phyloP scores from a whole-genome alignment of 345 rosid genomes.

The Draba incana region DNA sequence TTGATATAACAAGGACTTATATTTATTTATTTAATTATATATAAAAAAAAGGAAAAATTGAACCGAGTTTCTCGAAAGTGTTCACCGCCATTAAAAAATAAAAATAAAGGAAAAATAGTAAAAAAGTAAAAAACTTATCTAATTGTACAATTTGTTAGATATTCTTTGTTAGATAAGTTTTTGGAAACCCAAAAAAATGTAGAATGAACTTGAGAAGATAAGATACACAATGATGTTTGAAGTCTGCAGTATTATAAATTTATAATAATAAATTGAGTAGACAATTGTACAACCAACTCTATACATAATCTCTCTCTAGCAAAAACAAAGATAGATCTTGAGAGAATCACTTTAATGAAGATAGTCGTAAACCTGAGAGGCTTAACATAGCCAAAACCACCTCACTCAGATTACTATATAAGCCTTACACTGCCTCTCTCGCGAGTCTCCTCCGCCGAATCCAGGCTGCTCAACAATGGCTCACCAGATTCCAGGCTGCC shows the following conservation, averaged over 20 bases:
- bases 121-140: no score
- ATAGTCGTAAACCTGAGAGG: slow-evolving; percentile 6
- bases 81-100: no score
- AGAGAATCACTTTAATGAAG: slow-evolving; percentile 16
- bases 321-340: slow-evolving; percentile 13
- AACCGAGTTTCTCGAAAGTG: slow-evolving; percentile 6
- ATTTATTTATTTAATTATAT: slow-evolving; percentile 30
- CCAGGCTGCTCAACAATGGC: slow-evolving; percentile 18
- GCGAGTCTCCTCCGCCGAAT: slow-evolving; percentile 4
- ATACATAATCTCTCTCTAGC: slow-evolving; percentile 36
- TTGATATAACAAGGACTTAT: slow-evolving; percentile 14
- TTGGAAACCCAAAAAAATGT: neutral
- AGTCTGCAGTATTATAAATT: neutral
- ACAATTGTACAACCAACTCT: slow-evolving; percentile 25
- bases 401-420: slow-evolving; percentile 22
- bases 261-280: slow-evolving; percentile 13
- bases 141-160: neutral
- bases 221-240: slow-evolving; percentile 20
- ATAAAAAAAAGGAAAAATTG: neutral
- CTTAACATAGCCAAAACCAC: slow-evolving; percentile 20
- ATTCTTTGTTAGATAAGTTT: no score
- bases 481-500: slow-evolving; percentile 46
- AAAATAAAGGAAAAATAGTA: no score
- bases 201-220: neutral
- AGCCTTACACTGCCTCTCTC: slow-evolving; percentile 29